phyloP scores from a whole-genome alignment of 1,284 basidiomycete genomes.

The Ustilago nuda region DNA sequence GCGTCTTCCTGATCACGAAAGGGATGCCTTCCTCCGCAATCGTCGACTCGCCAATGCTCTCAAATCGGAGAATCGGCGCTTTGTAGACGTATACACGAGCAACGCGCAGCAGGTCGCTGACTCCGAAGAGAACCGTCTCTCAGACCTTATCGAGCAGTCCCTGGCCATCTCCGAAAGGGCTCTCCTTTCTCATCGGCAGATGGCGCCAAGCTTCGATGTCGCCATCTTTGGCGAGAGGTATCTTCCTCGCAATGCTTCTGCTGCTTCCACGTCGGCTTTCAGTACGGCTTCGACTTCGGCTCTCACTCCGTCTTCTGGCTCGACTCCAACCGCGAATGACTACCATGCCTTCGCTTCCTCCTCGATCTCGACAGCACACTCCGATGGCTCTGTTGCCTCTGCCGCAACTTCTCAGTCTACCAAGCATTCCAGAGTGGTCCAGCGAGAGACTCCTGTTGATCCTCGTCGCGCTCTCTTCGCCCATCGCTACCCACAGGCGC shows the following conservation, averaged over 20 bases:
- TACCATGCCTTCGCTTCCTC: too few relatives aligned
- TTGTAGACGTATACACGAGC: neutral
- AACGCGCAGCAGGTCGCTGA: slow-evolving; percentile 1
- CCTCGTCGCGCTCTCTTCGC: slow-evolving; percentile 11
- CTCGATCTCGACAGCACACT: neutral
- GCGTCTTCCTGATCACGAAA: neutral
- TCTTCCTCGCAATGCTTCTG: neutral
- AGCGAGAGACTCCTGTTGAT: slow-evolving; percentile 14
- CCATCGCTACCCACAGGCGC: neutral
- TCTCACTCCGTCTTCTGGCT: neutral
- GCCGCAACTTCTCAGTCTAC: neutral
- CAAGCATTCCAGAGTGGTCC: neutral
- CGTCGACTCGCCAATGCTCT: neutral
- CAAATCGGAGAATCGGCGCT: neutral
- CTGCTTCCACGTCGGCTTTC: neutral
- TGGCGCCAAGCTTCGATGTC: neutral
- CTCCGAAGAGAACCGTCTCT: neutral
- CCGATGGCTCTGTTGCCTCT: neutral
- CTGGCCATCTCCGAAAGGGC: neutral
- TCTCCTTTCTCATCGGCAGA: neutral
- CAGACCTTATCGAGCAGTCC: neutral
- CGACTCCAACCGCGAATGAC: neutral
- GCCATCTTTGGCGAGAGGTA: neutral
- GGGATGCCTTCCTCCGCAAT: neutral
- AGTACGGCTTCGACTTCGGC: neutral